Conservation (phyloP, 208 protist genomes). For the Trypanosoma cruzi region DNA sequence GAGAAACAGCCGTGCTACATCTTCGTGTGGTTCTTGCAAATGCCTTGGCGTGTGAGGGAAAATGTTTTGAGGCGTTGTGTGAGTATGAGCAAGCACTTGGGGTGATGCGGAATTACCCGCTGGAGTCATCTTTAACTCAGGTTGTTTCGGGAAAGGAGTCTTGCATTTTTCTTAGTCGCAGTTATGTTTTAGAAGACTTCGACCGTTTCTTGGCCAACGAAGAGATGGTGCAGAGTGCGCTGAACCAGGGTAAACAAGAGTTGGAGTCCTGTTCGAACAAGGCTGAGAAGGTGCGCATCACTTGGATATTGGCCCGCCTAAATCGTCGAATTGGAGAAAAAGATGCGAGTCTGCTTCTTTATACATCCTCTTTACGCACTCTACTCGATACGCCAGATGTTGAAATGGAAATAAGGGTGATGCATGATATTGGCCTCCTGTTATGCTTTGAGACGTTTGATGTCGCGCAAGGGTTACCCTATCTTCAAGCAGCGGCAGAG, state of each 20-base stretch:
- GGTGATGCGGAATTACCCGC: constrained; percentile 46
- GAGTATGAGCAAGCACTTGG: constrained; percentile 47
- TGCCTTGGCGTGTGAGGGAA: constrained; percentile 54
- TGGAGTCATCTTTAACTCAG: constrained; percentile 38
- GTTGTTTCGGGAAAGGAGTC: constrained; percentile 50
- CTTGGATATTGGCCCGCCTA: constrained; percentile 65
- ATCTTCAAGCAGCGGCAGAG: constrained; percentile 62
- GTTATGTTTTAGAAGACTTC: constrained; percentile 60
- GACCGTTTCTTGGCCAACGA: constrained; percentile 45
- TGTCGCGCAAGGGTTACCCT: constrained; percentile 44
- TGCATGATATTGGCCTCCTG: constrained; percentile 76
- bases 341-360: constrained; percentile 51
- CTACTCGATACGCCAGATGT: constrained; percentile 45
- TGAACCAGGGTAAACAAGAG: constrained; percentile 55
- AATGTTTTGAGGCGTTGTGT: constrained; percentile 61
- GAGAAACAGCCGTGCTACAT: constrained; percentile 39
- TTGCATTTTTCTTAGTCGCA: constrained; percentile 33
- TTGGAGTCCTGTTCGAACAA: constrained; percentile 41
- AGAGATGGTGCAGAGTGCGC: constrained; percentile 40
- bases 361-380: constrained; percentile 61
- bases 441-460: constrained; percentile 48
- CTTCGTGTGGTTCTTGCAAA: constrained; percentile 80
- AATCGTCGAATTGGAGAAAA: constrained; percentile 44
- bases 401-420: constrained; percentile 47
- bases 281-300: constrained; percentile 33